A percentile compares a stretch with the other conserved stretches of the same genome.
phyloP scores from a whole-genome alignment of 805 yeast genomes.

The Torulaspora franciscae region DNA sequence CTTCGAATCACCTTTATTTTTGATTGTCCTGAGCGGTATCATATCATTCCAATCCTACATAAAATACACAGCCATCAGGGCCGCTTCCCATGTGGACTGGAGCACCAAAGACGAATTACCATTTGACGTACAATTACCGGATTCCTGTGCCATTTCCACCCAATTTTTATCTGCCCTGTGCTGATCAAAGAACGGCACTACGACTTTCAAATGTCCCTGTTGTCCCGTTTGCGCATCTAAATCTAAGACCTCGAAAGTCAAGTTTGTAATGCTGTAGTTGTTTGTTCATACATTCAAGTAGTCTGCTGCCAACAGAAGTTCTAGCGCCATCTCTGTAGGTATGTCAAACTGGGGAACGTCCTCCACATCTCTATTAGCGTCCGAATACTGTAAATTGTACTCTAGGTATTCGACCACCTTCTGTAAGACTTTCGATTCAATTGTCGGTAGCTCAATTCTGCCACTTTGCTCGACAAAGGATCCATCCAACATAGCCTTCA shows the following conservation, averaged over 20 bases:
- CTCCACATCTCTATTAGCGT: constrained; percentile 41
- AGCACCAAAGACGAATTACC: constrained; percentile 56
- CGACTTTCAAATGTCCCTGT: constrained; percentile 64
- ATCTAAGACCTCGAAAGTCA: constrained; percentile 43
- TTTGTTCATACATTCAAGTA: constrained; percentile 39
- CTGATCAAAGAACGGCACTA: constrained; percentile 43
- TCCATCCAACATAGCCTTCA: constrained; percentile 51
- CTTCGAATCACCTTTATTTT: constrained; percentile 49
- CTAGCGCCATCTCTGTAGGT: constrained; percentile 92
- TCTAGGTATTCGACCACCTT: constrained; percentile 82
- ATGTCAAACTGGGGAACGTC: constrained; percentile 82
- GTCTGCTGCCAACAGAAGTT: constrained; percentile 88
- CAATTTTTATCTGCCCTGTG: constrained; percentile 68
- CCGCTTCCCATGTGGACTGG: constrained; percentile 42
- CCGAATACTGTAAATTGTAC: constrained; percentile 65
- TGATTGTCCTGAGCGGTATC: constrained; percentile 48
- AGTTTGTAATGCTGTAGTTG: constrained; percentile 36
- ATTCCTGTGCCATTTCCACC: constrained; percentile 48
- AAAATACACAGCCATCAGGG: constrained; percentile 41
- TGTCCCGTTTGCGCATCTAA: constrained; percentile 51
- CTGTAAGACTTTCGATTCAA: constrained; percentile 66
- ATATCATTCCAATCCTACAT: constrained; percentile 50
- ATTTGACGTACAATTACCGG: constrained; percentile 55
- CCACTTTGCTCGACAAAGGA: constrained; percentile 58
- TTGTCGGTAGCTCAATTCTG: constrained; percentile 51